Base-by-base conservation (phyloP, 1,139 yeast species). In the Pichia kudriavzevii region DNA sequence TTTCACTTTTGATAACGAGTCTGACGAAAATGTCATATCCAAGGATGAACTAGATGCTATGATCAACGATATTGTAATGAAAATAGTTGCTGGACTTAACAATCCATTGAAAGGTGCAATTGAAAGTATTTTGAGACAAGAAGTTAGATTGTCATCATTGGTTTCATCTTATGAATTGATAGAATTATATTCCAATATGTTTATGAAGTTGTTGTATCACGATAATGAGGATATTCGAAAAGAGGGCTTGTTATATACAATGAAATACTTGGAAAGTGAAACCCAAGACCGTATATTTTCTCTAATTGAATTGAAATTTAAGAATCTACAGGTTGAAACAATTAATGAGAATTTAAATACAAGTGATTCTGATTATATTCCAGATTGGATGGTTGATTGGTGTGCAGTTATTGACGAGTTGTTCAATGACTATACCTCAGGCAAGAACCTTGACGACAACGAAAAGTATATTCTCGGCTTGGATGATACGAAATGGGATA, bases 161-260 rank as follows among this genome's bases (percentile, higher is more conserved):
- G 72, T 73, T 46, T 74, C 75, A 35, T 69, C 84, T 3, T 72
- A 68, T 47, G 75, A 73, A 40, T 63, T 84, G 21, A 63, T 88
- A 27, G 77, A 71, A 25, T 63, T 88, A 40, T 88, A 88, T 57
- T 60, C 65, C 20, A 54, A 79, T 45, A 84, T 85, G 82, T 79
- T 79, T 49, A 52, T 63, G 9, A 84, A 79, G 44, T 61, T 66
- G 31, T 48, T 56, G 6, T 30, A 42, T 21, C 22, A 40, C 7
- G 17, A 47, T 12, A 42, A 42, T 15, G 18, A 17, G 3, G 12
- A 15, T 13, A 16, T 12, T 22, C 13, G 16, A 26, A 45, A 44
- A 5, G 30, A 26, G 7, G 27, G 22, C 6, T 34, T 55, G 15
- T 22, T 54, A 9, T 40, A 36, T 4, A 44, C 50, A n/a, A 35